phyloP scores from a whole-genome alignment of 163 green algal genomes.

The Chlorella variabilis region DNA sequence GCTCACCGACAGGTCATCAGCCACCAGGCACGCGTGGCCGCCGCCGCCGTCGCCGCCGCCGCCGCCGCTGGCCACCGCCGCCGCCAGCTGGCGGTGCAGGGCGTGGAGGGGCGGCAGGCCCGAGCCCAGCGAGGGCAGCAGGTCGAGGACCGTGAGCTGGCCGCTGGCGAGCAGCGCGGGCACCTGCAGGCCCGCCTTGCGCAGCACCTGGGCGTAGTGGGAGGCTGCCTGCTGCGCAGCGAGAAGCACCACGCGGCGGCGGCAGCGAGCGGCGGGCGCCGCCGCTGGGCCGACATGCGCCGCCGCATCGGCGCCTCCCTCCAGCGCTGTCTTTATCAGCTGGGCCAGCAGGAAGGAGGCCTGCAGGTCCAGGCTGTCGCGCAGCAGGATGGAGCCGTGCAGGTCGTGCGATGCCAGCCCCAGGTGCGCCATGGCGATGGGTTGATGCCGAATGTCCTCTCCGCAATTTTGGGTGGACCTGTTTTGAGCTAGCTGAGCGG shows the following conservation, averaged over 20 bases:
- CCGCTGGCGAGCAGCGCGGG: neutral
- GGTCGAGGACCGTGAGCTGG: neutral
- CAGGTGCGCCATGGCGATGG: neutral
- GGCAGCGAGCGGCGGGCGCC: neutral
- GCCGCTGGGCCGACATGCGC: neutral
- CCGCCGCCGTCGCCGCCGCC: neutral
- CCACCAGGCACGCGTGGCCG: neutral
- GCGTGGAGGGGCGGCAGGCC: neutral
- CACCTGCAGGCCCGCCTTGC: conserved; percentile 17
- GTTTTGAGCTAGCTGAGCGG: no score
- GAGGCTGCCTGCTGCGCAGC: conserved; percentile 2
- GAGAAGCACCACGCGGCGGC: conserved; percentile 18
- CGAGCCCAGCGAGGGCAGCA: neutral
- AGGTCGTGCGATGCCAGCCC: neutral
- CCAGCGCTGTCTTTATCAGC: neutral
- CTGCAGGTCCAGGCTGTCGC: conserved; percentile 23
- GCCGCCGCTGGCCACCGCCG: neutral
- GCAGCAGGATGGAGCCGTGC: neutral
- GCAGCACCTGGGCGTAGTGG: conserved; percentile 20
- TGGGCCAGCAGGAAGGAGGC: conserved; percentile 16
- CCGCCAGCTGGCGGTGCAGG: conserved; percentile 1
- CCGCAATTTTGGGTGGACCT: no score
- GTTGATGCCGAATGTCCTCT: neutral
- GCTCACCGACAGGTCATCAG: conserved; percentile 30
- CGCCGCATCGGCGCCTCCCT: no score